Conservation (phyloP, 305 asterid species). For the Rubia occidens region DNA sequence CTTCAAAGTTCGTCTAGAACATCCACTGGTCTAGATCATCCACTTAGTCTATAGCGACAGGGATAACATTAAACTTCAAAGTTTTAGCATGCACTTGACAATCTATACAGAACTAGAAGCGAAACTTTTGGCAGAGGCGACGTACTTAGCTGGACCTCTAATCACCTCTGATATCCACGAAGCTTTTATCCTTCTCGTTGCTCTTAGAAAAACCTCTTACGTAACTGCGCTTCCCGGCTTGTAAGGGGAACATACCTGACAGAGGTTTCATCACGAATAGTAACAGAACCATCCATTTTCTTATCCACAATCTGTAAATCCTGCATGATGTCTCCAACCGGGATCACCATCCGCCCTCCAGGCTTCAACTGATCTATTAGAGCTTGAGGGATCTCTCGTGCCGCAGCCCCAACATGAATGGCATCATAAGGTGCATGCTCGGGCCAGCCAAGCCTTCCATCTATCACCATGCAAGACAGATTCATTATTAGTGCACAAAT, state of each 20-base stretch:
- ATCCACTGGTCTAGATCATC: neutral
- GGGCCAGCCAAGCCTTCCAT: slow-evolving; percentile 87
- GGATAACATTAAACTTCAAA: neutral
- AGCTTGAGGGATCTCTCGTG: slow-evolving; percentile 74
- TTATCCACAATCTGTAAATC: slow-evolving; percentile 84
- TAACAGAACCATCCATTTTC: slow-evolving; percentile 51
- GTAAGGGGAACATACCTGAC: slow-evolving; percentile 84
- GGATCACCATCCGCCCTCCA: slow-evolving; percentile 93
- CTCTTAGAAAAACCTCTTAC: slow-evolving; percentile 18
- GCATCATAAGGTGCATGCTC: slow-evolving; percentile 85
- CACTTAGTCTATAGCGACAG: neutral
- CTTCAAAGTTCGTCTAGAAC: neutral
- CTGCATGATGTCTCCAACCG: slow-evolving; percentile 76
- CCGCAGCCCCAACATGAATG: slow-evolving; percentile 98
- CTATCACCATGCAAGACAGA: slow-evolving; percentile 29
- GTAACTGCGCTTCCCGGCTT: slow-evolving; percentile 63
- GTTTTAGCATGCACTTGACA: slow-evolving; percentile 1
- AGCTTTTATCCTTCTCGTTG: neutral
- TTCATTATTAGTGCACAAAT: slow-evolving; percentile 1
- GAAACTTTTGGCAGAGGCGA: neutral
- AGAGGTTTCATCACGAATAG: slow-evolving; percentile 55
- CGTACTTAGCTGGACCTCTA: neutral
- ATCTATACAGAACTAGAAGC: neutral
- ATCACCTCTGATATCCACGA: neutral
- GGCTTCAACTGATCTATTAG: slow-evolving; percentile 85